Conservation (phyloP, 139 green algal species). For the Chlorella sp. region DNA sequence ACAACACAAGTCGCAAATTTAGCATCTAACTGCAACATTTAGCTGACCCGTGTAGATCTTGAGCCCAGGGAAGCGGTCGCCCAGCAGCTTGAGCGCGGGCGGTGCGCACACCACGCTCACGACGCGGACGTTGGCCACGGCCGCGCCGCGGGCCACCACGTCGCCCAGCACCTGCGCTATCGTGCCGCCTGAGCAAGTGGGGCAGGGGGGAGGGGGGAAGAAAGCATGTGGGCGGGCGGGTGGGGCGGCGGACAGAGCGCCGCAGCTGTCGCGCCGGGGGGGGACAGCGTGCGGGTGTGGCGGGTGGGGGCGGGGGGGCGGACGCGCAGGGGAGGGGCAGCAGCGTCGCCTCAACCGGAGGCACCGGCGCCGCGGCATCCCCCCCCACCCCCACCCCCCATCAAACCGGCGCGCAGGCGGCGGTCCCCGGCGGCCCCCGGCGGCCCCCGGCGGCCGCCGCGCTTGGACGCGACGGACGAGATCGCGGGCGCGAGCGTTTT, state of each 20-base stretch:
- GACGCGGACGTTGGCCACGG: conserved; percentile 77
- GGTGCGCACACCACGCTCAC: conserved; percentile 77
- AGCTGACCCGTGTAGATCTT: conserved; percentile 82
- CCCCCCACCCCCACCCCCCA: conserved; percentile 34
- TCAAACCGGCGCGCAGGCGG: no score
- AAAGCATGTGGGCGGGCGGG: no score
- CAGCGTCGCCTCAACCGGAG: background rate
- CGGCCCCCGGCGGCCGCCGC: no score
- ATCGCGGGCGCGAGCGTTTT: no score
- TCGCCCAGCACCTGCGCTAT: conserved; percentile 75
- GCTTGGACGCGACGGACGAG: no score
- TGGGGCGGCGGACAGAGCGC: no score
- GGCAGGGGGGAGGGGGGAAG: no score
- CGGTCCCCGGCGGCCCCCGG: no score
- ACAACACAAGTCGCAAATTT: background rate
- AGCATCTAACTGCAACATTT: background rate
- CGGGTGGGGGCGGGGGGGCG: no score
- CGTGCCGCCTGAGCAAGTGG: conserved; percentile 64
- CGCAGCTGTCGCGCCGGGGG: no score
- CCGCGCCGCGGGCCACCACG: conserved; percentile 72
- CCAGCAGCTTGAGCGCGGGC: conserved; percentile 77
- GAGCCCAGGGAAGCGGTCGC: conserved; percentile 74
- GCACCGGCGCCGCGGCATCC: conserved; percentile 10
- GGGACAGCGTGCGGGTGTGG: no score
- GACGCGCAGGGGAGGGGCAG: no score